Percentiles rank a stretch among this genome's conserved stretches.
Conservation (phyloP, 345 rosid species). For the Syzygium jambos region DNA sequence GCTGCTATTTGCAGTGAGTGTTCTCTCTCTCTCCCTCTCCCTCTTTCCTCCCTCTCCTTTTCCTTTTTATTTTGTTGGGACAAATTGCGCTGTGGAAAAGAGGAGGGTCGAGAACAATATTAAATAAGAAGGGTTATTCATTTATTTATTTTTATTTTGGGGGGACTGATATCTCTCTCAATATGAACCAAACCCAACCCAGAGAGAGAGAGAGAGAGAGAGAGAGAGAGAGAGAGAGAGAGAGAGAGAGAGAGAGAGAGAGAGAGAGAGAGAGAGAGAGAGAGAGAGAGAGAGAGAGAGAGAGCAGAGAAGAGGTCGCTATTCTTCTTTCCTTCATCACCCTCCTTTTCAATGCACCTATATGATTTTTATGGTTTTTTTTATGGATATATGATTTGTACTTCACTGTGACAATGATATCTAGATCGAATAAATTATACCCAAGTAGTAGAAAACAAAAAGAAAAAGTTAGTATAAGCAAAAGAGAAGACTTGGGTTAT, state of each 20-base stretch:
- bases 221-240: background rate
- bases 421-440: background rate
- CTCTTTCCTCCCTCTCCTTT: background rate
- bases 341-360: constrained; percentile 20
- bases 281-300: background rate
- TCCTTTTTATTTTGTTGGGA: background rate
- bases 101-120: constrained; percentile 2
- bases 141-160: constrained; percentile 3
- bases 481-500: background rate
- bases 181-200: background rate
- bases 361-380: constrained; percentile 11
- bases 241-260: background rate
- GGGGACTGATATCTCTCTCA: constrained; percentile 20
- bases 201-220: background rate
- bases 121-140: background rate
- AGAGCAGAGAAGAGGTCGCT: constrained; percentile 29
- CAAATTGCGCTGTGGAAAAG: constrained; percentile 7
- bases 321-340: constrained; percentile 26
- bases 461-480: background rate
- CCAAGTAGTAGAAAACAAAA: background rate
- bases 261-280: background rate
- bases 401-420: background rate
- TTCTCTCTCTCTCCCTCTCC: background rate
- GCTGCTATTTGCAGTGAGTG: background rate
- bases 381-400: background rate